Evolutionary conservation across 768 basidiomycete species (phyloP).

Genomic region (Suillus subaureus): DNA sequence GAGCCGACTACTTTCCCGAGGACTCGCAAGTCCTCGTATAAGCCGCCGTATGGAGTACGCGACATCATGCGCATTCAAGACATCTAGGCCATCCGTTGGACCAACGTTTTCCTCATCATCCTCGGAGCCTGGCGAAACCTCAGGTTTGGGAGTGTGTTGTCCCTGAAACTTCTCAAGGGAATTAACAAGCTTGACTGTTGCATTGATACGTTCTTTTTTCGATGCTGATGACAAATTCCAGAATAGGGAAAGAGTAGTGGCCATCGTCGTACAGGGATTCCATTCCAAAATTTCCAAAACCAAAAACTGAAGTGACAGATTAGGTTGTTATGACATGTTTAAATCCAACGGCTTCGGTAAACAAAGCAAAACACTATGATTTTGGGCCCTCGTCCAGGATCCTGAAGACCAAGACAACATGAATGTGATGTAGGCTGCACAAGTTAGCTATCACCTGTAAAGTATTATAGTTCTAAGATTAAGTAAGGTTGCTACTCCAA

Average conservation of each 20-base stretch:
- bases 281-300: neutral
- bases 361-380: neutral
- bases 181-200: constrained; percentile 81
- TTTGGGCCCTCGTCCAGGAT: too few relatives aligned
- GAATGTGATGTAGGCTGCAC: neutral
- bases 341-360: neutral
- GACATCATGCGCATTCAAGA: constrained; percentile 85
- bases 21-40: constrained; percentile 86
- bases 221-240: constrained; percentile 88
- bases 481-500: neutral
- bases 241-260: constrained; percentile 90
- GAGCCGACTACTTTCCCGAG: constrained; percentile 89
- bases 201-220: constrained; percentile 79
- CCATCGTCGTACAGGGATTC: constrained; percentile 45
- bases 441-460: neutral
- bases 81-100: constrained; percentile 56
- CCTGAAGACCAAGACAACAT: neutral
- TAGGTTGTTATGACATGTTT: constrained; percentile 32
- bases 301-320: constrained; percentile 19
- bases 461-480: neutral
- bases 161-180: constrained; percentile 87
- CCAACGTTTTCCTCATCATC: constrained; percentile 47
- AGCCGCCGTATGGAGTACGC: constrained; percentile 89
- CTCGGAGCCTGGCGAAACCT: constrained; percentile 31
- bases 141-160: constrained; percentile 47